Evolutionary conservation across 257 asterid species (phyloP).

Genomic region (Ligustrum vulgare): DNA sequence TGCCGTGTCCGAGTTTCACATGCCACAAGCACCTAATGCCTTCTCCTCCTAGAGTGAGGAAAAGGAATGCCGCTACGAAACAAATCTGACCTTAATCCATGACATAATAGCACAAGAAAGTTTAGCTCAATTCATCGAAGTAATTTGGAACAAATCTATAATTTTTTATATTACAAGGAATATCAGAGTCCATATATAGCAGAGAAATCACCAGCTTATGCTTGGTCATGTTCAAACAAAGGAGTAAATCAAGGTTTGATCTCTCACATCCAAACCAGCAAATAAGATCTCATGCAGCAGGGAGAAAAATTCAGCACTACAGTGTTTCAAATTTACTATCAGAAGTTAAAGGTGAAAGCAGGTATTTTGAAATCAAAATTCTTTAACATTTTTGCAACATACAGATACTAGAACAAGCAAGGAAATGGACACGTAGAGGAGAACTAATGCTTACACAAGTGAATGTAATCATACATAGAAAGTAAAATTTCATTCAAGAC

Average conservation of each 20-base stretch:
- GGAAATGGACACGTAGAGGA: neutral
- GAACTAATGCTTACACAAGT: neutral
- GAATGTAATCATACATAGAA: conserved; percentile 10
- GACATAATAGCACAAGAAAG: conserved; percentile 4
- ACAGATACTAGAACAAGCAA: neutral
- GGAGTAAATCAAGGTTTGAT: neutral
- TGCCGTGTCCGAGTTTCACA: too few species aligned
- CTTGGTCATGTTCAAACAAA: neutral
- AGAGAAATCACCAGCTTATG: neutral
- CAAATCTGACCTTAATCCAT: neutral
- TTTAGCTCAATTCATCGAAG: neutral
- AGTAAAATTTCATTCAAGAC: neutral
- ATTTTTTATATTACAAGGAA: conserved; percentile 8
- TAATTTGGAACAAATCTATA: conserved; percentile 9
- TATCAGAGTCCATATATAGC: conserved; percentile 6
- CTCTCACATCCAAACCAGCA: neutral
- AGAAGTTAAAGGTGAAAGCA: conserved; percentile 10
- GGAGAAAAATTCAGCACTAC: neutral
- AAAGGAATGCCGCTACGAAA: neutral
- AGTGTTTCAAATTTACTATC: neutral
- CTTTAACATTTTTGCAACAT: neutral
- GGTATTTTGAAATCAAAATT: neutral
- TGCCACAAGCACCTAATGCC: neutral
- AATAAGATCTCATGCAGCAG: neutral
- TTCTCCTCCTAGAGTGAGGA: neutral